Evolutionary conservation across 306 rosid genomes (phyloP).

Genomic region (Luffa acutangula): DNA sequence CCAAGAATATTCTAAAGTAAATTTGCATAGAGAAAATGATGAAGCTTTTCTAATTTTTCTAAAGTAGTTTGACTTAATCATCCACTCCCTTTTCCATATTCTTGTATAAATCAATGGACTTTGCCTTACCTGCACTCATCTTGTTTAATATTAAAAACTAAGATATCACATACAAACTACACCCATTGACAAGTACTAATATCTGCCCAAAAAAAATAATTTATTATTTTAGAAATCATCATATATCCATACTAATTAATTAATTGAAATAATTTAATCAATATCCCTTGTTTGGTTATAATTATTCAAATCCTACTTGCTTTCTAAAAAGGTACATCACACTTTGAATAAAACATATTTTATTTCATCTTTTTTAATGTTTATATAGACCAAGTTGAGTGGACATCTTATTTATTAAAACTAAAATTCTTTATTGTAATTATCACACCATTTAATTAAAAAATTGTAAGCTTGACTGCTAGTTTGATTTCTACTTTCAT

Average conservation of each 20-base stretch:
- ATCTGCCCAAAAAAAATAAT: neutral
- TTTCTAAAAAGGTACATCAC: neutral
- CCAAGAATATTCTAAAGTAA: neutral
- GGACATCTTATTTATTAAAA: neutral
- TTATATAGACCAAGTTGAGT: neutral
- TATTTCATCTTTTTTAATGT: neutral
- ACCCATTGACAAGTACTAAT: neutral
- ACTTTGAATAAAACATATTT: neutral
- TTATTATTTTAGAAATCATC: no score
- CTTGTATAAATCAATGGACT: neutral
- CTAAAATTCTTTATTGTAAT: neutral
- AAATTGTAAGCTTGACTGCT: neutral
- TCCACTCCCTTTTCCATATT: neutral
- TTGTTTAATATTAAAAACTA: neutral
- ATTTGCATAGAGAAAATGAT: neutral
- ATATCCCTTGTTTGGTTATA: neutral
- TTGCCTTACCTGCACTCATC: neutral
- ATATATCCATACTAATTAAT: neutral
- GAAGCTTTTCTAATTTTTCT: neutral
- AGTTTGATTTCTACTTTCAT: neutral
- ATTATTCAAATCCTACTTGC: neutral
- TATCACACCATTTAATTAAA: neutral
- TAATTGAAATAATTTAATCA: neutral
- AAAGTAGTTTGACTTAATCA: conserved; percentile 1
- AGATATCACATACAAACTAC: neutral